These are phyloP conservation scores for Alternaria gansuensis DNA, from an alignment of 2,329 filamentous ascomycete genomes.

Conservation along the genomic window DNA sequence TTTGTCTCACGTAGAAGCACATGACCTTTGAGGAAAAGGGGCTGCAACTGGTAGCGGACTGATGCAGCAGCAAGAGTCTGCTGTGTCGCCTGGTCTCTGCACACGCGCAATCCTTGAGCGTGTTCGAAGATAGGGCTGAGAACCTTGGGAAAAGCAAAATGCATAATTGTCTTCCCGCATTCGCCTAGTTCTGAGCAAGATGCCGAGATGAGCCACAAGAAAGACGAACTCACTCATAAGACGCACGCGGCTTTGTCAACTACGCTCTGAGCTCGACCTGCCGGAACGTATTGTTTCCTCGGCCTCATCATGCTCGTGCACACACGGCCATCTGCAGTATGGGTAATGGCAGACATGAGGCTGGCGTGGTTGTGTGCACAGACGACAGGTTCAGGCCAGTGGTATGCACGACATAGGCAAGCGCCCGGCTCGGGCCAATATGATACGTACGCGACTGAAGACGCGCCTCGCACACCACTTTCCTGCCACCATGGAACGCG, in stretches of 20 bases:
- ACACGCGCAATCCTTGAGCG: not conserved
- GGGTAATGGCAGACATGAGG: conserved; percentile 9
- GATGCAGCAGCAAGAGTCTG: not conserved
- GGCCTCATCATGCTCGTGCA: conserved; percentile 12
- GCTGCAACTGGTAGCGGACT: not conserved
- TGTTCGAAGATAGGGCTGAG: conserved; percentile 7
- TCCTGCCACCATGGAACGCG: conserved; percentile 40
- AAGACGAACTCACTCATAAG: not conserved
- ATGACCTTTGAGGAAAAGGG: not conserved
- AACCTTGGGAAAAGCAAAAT: conserved; percentile 6
- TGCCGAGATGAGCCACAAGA: not conserved
- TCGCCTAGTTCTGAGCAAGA: not conserved
- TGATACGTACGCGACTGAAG: conserved; percentile 24
- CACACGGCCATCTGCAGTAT: conserved; percentile 10
- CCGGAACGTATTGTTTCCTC: not conserved
- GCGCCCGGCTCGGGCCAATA: conserved; percentile 24
- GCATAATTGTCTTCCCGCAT: conserved; percentile 8
- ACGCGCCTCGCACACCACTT: conserved; percentile 30
- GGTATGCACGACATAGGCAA: conserved; percentile 31
- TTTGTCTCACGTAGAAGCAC: not conserved
- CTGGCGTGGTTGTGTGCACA: conserved; percentile 20
- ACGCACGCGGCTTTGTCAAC: not conserved
- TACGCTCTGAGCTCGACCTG: not conserved
- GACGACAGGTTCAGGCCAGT: conserved; percentile 22
- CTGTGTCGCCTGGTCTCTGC: not conserved